Evolutionary conservation across 768 basidiomycete genomes (phyloP).

Genomic region (Tremella fuciformis): DNA sequence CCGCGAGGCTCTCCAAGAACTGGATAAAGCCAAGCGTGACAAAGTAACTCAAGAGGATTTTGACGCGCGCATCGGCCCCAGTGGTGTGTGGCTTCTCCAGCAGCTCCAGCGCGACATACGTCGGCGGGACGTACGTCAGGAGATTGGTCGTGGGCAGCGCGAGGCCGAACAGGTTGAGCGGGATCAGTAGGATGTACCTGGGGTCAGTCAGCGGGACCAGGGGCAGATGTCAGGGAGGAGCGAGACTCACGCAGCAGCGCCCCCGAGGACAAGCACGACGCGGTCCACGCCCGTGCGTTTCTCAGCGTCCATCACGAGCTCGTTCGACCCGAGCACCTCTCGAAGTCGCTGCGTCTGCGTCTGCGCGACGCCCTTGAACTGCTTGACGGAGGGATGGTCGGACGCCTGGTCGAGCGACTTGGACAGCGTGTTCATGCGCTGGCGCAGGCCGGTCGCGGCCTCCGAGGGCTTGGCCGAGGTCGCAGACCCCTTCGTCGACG

Average conservation of each 20-base stretch:
- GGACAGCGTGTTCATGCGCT: slow-evolving; percentile 24
- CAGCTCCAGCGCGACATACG: slow-evolving; percentile 29
- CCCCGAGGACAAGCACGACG: slow-evolving; percentile 34
- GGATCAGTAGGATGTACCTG: slow-evolving; percentile 45
- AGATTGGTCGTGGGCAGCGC: slow-evolving; percentile 37
- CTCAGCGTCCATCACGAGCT: slow-evolving; percentile 30
- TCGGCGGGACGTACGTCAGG: slow-evolving; percentile 39
- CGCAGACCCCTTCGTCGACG: no score
- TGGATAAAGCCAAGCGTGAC: slow-evolving; percentile 41
- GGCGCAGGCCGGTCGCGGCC: slow-evolving; percentile 24
- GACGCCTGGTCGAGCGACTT: slow-evolving; percentile 24
- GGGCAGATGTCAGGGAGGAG: not conserved
- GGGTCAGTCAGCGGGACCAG: no score
- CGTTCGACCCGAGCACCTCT: slow-evolving; percentile 28
- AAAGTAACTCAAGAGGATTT: slow-evolving; percentile 37
- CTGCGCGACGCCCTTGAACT: slow-evolving; percentile 28
- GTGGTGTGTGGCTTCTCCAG: slow-evolving; percentile 22
- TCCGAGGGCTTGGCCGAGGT: no score
- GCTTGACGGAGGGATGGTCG: slow-evolving; percentile 38
- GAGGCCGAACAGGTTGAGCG: slow-evolving; percentile 42
- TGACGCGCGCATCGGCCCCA: slow-evolving; percentile 25
- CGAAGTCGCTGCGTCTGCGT: slow-evolving; percentile 32
- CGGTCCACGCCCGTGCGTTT: slow-evolving; percentile 37
- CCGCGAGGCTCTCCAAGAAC: slow-evolving; percentile 36
- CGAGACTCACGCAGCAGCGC: slow-evolving; percentile 27